These are phyloP conservation scores for Coemansia erecta DNA, from an alignment of 192 early-diverging fungal species.

Conservation along the genomic window DNA sequence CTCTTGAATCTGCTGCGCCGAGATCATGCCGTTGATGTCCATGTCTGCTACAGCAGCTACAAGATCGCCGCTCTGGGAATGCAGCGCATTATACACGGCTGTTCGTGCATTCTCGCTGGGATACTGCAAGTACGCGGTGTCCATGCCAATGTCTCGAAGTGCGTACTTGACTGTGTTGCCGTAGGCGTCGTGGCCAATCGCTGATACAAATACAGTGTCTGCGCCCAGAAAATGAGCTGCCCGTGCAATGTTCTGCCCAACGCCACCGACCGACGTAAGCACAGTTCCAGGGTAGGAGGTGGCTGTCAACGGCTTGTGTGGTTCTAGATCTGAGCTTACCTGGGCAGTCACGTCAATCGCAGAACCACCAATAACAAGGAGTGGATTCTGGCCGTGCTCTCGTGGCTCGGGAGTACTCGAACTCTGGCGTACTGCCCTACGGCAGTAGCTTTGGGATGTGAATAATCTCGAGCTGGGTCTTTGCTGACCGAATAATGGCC, in stretches of 20 bases:
- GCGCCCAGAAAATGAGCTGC: slow-evolving; percentile 65
- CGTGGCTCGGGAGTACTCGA: neutral
- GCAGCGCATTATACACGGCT: slow-evolving; percentile 80
- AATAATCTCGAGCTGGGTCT: neutral
- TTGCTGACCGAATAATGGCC: slow-evolving; percentile 4
- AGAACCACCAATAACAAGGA: slow-evolving; percentile 84
- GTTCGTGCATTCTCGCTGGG: slow-evolving; percentile 50
- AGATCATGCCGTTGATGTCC: slow-evolving; percentile 68
- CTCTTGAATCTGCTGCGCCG: slow-evolving; percentile 12
- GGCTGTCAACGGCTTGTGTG: slow-evolving; percentile 15
- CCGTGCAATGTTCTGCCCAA: slow-evolving; percentile 90
- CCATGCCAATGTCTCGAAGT: slow-evolving; percentile 60
- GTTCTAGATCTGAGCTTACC: neutral
- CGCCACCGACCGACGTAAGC: slow-evolving; percentile 74
- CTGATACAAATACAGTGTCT: slow-evolving; percentile 62
- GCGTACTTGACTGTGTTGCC: slow-evolving; percentile 57
- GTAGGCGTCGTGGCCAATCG: slow-evolving; percentile 70
- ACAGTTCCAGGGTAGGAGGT: slow-evolving; percentile 78
- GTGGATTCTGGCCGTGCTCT: slow-evolving; percentile 29
- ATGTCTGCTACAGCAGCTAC: slow-evolving; percentile 90
- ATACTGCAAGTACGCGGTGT: slow-evolving; percentile 33
- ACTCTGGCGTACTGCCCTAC: neutral
- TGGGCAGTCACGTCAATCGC: slow-evolving; percentile 74
- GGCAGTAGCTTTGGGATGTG: neutral
- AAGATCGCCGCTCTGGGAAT: slow-evolving; percentile 67